These are phyloP conservation scores for Ceratocystis harringtonii DNA, from an alignment of 2,329 filamentous ascomycete species.

Conservation along the genomic window DNA sequence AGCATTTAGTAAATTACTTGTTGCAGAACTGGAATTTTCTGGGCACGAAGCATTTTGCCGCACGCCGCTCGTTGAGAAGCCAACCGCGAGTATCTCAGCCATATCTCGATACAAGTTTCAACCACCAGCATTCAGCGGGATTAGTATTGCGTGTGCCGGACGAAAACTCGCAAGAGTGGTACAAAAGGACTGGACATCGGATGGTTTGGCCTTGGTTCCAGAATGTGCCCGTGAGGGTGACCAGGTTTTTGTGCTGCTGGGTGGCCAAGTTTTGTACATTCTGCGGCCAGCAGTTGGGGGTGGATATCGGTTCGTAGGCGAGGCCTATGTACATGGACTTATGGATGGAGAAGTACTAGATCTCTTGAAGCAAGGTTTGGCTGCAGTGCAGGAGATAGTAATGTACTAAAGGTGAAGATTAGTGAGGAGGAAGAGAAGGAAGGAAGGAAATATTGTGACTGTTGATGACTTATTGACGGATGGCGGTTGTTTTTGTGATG, in stretches of 20 bases:
- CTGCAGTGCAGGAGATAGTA: conserved; percentile 15
- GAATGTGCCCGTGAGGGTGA: conserved; percentile 18
- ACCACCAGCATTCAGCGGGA: conserved; percentile 10
- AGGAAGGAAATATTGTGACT: not conserved
- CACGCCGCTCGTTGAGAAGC: conserved; percentile 10
- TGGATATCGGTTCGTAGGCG: conserved; percentile 20
- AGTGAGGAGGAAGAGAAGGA: not conserved
- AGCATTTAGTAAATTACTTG: conserved; percentile 17
- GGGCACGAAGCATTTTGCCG: conserved; percentile 14
- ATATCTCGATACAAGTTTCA: conserved; percentile 7
- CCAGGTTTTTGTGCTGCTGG: conserved; percentile 19
- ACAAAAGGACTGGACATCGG: conserved; percentile 17
- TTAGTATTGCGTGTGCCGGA: conserved; percentile 17
- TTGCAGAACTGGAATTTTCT: conserved; percentile 16
- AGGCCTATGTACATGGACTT: conserved; percentile 22
- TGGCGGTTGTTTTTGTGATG: not conserved
- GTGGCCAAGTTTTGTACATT: conserved; percentile 19
- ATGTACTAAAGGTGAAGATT: conserved; percentile 9
- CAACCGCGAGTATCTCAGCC: not conserved
- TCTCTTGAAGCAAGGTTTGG: conserved; percentile 17
- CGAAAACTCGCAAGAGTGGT: conserved; percentile 17
- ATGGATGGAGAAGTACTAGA: conserved; percentile 21
- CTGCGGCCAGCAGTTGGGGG: conserved; percentile 16
- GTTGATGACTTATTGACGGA: not conserved
- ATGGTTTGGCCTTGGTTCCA: conserved; percentile 18